These are phyloP conservation scores for Septoria petroselini DNA, from an alignment of 2,329 filamentous ascomycete species.

Conservation along the genomic window DNA sequence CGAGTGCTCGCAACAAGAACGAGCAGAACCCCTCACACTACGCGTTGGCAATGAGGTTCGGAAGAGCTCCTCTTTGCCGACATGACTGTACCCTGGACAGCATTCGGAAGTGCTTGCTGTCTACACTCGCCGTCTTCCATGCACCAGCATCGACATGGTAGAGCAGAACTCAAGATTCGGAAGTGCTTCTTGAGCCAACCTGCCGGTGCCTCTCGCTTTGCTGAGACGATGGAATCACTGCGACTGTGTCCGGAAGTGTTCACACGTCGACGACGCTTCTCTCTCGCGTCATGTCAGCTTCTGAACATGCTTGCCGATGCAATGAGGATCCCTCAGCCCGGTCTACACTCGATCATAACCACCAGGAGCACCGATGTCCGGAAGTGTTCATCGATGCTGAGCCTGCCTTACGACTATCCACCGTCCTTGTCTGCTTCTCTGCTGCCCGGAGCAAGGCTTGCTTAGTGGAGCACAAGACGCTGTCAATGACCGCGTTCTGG, in stretches of 20 bases:
- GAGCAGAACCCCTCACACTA: background rate
- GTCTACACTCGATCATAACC: background rate
- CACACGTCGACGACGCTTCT: conserved; percentile 3
- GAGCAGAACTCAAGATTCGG: conserved; percentile 1
- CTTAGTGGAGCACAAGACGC: no score
- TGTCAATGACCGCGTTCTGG: no score
- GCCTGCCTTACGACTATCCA: background rate
- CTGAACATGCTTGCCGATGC: background rate
- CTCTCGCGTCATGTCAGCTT: background rate
- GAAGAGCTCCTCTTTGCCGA: conserved; percentile 7
- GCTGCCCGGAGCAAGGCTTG: background rate
- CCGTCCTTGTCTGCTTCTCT: background rate
- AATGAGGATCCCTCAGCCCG: background rate
- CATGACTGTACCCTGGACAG: background rate
- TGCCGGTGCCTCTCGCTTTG: background rate
- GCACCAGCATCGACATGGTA: background rate
- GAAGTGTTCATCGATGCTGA: conserved; percentile 17
- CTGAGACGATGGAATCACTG: background rate
- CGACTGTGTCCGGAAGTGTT: conserved; percentile 22
- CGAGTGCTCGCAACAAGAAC: background rate
- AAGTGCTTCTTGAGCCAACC: conserved; percentile 8
- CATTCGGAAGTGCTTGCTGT: conserved; percentile 17
- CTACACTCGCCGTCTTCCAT: background rate
- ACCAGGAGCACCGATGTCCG: conserved; percentile 12
- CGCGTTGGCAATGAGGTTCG: conserved; percentile 4